phyloP scores from a whole-genome alignment of 2,329 filamentous ascomycete species.

The Talaromyces funiculosus region DNA sequence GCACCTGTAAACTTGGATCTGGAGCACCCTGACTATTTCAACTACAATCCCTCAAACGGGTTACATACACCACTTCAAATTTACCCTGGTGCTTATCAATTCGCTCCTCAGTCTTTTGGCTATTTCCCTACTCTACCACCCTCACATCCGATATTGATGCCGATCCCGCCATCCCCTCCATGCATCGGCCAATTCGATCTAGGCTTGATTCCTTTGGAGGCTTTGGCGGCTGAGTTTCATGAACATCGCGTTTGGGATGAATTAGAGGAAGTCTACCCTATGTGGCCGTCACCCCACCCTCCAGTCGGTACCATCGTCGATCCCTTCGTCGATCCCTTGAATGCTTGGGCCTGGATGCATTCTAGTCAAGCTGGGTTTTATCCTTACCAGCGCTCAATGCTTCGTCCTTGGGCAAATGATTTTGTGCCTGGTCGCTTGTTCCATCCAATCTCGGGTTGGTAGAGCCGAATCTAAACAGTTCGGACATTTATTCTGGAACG shows the following conservation, averaged over 20 bases:
- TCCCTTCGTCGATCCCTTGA: neutral
- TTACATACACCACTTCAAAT: neutral
- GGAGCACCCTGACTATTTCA: neutral
- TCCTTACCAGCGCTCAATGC: neutral
- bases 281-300: neutral
- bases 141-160: neutral
- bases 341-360: neutral
- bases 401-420: neutral
- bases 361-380: neutral
- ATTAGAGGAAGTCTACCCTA: neutral
- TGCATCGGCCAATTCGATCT: neutral
- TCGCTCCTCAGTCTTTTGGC: neutral
- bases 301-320: neutral
- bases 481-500: too few species aligned
- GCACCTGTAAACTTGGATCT: neutral
- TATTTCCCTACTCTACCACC: neutral
- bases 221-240: neutral
- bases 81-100: neutral
- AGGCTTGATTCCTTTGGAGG: neutral
- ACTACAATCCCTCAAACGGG: neutral
- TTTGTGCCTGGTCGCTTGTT: neutral
- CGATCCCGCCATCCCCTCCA: neutral
- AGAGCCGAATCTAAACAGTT: neutral
- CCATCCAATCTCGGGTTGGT: neutral
- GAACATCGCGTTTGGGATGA: neutral